phyloP scores from a whole-genome alignment of 2,329 filamentous ascomycete genomes.

The Xylaria sp. region DNA sequence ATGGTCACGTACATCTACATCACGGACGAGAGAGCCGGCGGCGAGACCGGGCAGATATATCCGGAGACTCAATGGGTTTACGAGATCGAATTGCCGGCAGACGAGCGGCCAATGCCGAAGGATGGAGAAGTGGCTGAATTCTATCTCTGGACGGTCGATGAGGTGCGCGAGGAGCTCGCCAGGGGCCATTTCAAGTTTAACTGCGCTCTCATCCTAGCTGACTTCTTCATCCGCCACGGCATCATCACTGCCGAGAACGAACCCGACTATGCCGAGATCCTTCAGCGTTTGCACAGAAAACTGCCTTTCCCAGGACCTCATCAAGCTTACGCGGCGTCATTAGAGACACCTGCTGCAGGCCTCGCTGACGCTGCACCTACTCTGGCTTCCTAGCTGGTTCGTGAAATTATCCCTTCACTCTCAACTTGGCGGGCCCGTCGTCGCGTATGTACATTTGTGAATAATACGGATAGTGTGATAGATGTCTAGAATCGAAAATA shows the following conservation, averaged over 20 bases:
- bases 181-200: slow-evolving; percentile 91
- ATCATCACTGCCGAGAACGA: slow-evolving; percentile 84
- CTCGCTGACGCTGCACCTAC: slow-evolving; percentile 34
- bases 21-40: slow-evolving; percentile 78
- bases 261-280: slow-evolving; percentile 79
- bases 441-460: slow-evolving; percentile 27
- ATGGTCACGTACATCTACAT: slow-evolving; percentile 88
- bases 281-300: slow-evolving; percentile 77
- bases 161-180: slow-evolving; percentile 76
- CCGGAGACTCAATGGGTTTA: slow-evolving; percentile 94
- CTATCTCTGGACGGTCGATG: slow-evolving; percentile 77
- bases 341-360: slow-evolving; percentile 15
- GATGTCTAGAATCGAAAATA: slow-evolving; percentile 11
- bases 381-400: slow-evolving; percentile 29
- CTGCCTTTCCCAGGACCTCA: slow-evolving; percentile 82
- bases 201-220: slow-evolving; percentile 82
- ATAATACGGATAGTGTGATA: slow-evolving; percentile 13
- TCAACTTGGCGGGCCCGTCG: neutral
- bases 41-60: slow-evolving; percentile 83
- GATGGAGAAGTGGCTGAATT: slow-evolving; percentile 93
- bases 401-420: neutral
- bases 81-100: slow-evolving; percentile 79
- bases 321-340: slow-evolving; percentile 42
- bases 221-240: slow-evolving; percentile 90
- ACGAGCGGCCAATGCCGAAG: slow-evolving; percentile 76